Conservation (phyloP, 345 rosid species). For the Salix arbutifolia region DNA sequence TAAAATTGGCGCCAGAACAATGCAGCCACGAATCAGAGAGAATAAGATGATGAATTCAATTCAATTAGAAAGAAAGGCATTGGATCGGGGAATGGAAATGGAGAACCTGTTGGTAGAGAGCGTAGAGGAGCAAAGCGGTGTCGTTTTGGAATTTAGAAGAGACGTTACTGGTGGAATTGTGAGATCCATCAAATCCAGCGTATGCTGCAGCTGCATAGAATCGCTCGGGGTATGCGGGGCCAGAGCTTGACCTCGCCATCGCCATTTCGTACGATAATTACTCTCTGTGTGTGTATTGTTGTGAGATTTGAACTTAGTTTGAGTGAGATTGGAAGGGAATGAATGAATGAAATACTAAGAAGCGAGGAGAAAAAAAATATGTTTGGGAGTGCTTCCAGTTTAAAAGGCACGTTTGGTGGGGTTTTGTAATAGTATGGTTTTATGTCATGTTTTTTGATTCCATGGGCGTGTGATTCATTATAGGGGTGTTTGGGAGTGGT, state of each 20-base stretch:
- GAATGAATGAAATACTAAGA: too few relatives aligned
- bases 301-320: neutral
- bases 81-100: constrained; percentile 4
- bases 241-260: constrained; percentile 84
- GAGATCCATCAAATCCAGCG: constrained; percentile 91
- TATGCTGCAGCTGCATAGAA: constrained; percentile 92
- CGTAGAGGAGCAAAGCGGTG: constrained; percentile 82
- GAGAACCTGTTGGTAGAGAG: constrained; percentile 76
- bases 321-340: neutral
- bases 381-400: too few relatives aligned
- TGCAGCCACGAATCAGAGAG: neutral
- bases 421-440: neutral
- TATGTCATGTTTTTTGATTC: too few relatives aligned
- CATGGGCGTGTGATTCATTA: too few relatives aligned
- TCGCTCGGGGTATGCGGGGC: constrained; percentile 94
- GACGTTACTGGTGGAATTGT: constrained; percentile 44
- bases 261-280: constrained; percentile 32
- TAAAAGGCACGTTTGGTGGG: neutral
- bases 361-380: too few relatives aligned
- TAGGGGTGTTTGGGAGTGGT: too few relatives aligned
- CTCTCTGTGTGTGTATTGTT: constrained; percentile 5
- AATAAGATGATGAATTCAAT: constrained; percentile 14
- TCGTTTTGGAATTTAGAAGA: constrained; percentile 75
- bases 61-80: constrained; percentile 7
- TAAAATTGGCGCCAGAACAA: neutral